These are phyloP conservation scores for Pichia cephalocereana DNA, from an alignment of 805 yeast genomes.

Conservation along the genomic window DNA sequence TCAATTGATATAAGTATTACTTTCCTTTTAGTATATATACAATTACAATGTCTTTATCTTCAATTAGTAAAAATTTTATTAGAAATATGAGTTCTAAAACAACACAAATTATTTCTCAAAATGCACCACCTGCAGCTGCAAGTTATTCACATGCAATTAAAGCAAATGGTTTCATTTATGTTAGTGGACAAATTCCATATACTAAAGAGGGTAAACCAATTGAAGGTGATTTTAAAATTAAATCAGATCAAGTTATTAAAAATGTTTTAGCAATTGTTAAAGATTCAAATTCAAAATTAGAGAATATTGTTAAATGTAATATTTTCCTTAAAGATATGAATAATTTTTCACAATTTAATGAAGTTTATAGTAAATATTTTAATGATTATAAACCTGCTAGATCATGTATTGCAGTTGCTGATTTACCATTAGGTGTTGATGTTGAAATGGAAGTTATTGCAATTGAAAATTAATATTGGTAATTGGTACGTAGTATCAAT, in stretches of 20 bases:
- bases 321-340: constrained; percentile 87
- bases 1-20: too few relatives aligned
- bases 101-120: constrained; percentile 48
- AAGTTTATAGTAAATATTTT: constrained; percentile 74
- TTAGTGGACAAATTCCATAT: constrained; percentile 93
- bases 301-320: constrained; percentile 79
- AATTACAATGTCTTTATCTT: too few relatives aligned
- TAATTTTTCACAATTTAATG: constrained; percentile 77
- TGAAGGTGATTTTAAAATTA: constrained; percentile 66
- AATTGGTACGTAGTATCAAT: too few relatives aligned
- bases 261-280: constrained; percentile 66
- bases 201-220: constrained; percentile 75
- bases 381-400: constrained; percentile 84
- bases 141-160: constrained; percentile 94
- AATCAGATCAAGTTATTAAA: constrained; percentile 65
- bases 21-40: too few relatives aligned
- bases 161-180: constrained; percentile 81
- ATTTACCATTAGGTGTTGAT: constrained; percentile 79
- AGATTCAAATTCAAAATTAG: constrained; percentile 77
- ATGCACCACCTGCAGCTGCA: constrained; percentile 96
- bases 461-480: constrained; percentile 44
- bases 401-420: constrained; percentile 93
- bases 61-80: constrained; percentile 8
- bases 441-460: constrained; percentile 93
- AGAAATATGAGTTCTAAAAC: constrained; percentile 26